phyloP scores from a whole-genome alignment of 331 rosid genomes.

The Quercus lobata region DNA sequence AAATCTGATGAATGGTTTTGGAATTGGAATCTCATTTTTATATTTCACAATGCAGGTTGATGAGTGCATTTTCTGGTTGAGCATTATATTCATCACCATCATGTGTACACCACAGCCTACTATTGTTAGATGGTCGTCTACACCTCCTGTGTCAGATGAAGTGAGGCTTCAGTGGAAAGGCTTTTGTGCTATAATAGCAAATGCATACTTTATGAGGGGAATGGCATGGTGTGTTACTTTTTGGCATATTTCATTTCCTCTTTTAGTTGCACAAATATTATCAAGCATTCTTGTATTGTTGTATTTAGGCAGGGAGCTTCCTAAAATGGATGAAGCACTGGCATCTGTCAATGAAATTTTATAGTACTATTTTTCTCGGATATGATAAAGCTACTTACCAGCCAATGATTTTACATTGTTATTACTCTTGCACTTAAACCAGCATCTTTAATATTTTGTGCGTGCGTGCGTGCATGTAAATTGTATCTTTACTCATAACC shows the following conservation, averaged over 20 bases:
- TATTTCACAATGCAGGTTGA: slow-evolving; percentile 52
- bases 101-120: slow-evolving; percentile 52
- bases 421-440: not conserved
- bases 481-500: not conserved
- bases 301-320: not conserved
- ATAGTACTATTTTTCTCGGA: not conserved
- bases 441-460: not conserved
- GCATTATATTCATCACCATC: slow-evolving; percentile 90
- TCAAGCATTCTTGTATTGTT: not conserved
- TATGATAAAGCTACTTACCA: not conserved
- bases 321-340: not conserved
- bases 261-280: not conserved
- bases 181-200: slow-evolving; percentile 91
- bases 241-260: not conserved
- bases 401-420: not conserved
- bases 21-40: not conserved
- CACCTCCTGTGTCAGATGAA: slow-evolving; percentile 84
- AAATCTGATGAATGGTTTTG: not conserved
- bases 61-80: slow-evolving; percentile 92
- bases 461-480: not conserved
- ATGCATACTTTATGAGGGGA: slow-evolving; percentile 88
- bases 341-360: not conserved
- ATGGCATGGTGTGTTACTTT: slow-evolving; percentile 86
- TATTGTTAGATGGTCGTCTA: slow-evolving; percentile 45
- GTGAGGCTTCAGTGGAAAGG: slow-evolving; percentile 95